Evolutionary conservation across 139 green algal species (phyloP), one percentile per base, ranked within the genome.

Genomic region (Chlamydomonas sp.): DNA sequence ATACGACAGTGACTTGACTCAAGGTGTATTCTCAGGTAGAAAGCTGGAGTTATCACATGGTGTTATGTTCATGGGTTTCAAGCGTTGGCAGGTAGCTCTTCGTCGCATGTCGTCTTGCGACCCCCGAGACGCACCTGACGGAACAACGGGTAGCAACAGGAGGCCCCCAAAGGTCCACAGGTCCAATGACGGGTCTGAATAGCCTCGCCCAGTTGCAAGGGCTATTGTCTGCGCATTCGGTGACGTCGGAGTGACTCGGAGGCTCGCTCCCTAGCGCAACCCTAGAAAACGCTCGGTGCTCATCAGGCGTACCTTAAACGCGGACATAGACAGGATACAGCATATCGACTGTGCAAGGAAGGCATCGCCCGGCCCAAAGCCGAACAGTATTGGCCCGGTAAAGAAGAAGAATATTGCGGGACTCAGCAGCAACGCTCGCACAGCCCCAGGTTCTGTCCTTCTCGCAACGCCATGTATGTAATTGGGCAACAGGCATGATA

Each of bases 291-390:
- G 15, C 5, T 14, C n/a, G 61, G n/a, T 60, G 6, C 73, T 16
- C 8, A 7, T 78, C 73, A 78, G n/a, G 61, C 77, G 16, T 2
- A 89, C 84, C 84, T 89, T 89, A 16, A 89, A 89, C 2, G 84
- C 84, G 5, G 16, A 62, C 63, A 74, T 83, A 18, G 76, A 75
- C 10, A 84, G 18, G 10, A 89, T 67, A 17, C 84, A 89, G 75
- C 63, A 78, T 0, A 84, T 4, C 4, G 49, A 17, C 63, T 89
- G 84, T 16, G 58, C 76, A 57, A 77, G 5, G 15, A 89, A 18
- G 1, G 66, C 57, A 18, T 83, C 59, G 5, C 63, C 59, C 3
- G 9, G 14, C 8, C 67, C 67, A 9, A 68, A 10, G 12, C 76
- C n/a, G 49, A 76, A 14, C 2, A 69, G 49, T 12, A 73, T 12